Percentiles rank a stretch among this genome's conserved stretches.
Evolutionary conservation across 2,329 filamentous ascomycete genomes (phyloP).

Genomic region (Allantophomopsis cytisporea): DNA sequence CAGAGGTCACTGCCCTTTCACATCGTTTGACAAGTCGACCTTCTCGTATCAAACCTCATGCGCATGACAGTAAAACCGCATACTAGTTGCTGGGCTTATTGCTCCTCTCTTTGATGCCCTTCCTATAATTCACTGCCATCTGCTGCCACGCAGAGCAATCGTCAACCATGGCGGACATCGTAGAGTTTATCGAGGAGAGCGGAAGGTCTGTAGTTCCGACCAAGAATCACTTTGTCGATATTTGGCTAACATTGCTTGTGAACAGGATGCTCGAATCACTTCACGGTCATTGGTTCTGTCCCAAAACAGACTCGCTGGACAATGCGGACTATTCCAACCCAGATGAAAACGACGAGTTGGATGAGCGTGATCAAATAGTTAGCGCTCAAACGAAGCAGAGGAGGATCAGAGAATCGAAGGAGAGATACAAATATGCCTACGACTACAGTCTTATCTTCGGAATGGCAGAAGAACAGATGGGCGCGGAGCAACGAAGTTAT

Average conservation of each 20-base stretch:
- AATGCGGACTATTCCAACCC: constrained; percentile 47
- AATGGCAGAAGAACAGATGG: constrained; percentile 45
- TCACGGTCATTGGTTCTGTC: constrained; percentile 53
- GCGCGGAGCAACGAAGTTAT: constrained; percentile 34
- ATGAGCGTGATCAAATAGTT: too few species aligned
- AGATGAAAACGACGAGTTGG: constrained; percentile 29
- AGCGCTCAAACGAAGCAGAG: constrained; percentile 34
- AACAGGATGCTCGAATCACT: constrained; percentile 16
- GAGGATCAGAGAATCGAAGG: constrained; percentile 38
- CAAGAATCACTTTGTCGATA: neutral
- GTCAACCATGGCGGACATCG: constrained; percentile 1
- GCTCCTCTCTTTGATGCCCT: too few species aligned
- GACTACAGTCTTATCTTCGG: constrained; percentile 58
- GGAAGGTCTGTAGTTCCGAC: neutral
- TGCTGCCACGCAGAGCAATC: too few species aligned
- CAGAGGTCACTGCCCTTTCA: constrained; percentile 1
- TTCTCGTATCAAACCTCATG: too few species aligned
- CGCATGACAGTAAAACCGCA: too few species aligned
- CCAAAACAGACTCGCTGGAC: constrained; percentile 49
- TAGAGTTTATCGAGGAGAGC: constrained; percentile 1
- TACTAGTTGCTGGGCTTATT: too few species aligned
- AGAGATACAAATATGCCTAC: constrained; percentile 47
- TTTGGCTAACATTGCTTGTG: neutral
- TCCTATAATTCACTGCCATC: too few species aligned
- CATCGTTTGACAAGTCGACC: too few species aligned